phyloP scores from a whole-genome alignment of 306 rosid species.

The Trichosanthes truncata region DNA sequence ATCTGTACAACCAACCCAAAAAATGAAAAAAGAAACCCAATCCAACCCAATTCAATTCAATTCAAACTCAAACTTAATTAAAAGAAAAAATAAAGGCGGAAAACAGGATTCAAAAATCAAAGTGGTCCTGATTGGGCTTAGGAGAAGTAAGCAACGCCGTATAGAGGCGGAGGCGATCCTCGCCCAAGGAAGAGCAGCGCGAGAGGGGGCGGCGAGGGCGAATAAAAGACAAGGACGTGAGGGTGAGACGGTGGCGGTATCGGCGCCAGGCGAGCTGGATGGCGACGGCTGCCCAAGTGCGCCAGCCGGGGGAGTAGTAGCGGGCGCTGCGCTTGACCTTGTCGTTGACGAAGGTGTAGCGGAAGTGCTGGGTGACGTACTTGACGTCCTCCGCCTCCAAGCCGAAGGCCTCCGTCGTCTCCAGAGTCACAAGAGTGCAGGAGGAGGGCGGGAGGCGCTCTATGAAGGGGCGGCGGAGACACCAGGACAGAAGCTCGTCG shows the following conservation, averaged over 20 bases:
- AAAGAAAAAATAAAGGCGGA: too few species aligned
- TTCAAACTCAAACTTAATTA: too few species aligned
- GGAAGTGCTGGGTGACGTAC: slow-evolving; percentile 85
- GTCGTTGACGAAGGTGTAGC: slow-evolving; percentile 82
- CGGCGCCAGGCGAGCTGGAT: slow-evolving; percentile 89
- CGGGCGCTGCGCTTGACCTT: slow-evolving; percentile 83
- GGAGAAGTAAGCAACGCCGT: slow-evolving; percentile 86
- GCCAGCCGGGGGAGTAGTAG: slow-evolving; percentile 94
- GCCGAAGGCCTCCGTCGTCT: slow-evolving; percentile 80
- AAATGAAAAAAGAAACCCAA: neutral
- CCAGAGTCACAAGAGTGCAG: slow-evolving; percentile 57
- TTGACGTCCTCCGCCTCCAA: slow-evolving; percentile 75
- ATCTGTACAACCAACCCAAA: neutral
- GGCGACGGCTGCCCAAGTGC: slow-evolving; percentile 96
- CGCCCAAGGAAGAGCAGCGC: slow-evolving; percentile 66
- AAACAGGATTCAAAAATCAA: slow-evolving; percentile 30
- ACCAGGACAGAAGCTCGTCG: slow-evolving; percentile 90
- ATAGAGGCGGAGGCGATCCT: slow-evolving; percentile 72
- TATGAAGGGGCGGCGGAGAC: slow-evolving; percentile 65
- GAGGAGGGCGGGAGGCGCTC: slow-evolving; percentile 77
- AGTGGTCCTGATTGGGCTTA: slow-evolving; percentile 74
- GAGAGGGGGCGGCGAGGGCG: slow-evolving; percentile 78
- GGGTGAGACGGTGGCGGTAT: slow-evolving; percentile 54
- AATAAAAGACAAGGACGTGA: slow-evolving; percentile 62
- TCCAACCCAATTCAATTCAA: too few species aligned